Base-by-base conservation (phyloP, 73 alveolate species). In the Blepharisma japonicum region DNA sequence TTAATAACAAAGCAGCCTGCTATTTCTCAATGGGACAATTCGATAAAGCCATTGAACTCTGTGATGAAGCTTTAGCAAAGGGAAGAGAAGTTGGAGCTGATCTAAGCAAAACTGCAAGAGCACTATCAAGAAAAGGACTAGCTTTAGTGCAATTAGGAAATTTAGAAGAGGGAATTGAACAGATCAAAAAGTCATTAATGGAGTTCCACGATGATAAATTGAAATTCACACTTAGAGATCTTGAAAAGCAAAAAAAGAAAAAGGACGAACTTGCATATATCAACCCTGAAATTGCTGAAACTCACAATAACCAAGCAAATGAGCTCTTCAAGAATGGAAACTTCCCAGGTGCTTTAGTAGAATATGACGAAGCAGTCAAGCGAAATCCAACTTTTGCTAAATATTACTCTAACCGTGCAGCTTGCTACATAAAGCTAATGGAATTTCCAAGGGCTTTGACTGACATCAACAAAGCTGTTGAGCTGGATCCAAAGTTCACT, bases 201-300 rank as follows among this genome's bases (percentile, higher is more conserved):
- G 98, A 94, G 85, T 86, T 91, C 85, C 74, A 76, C 55, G 98
- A 91, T 68, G 55, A 48, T 55, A 68, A 88, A 20, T 85, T 89
- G 42, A 94, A 84, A 80, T 94, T 87, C 21, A 92, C 86, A 27
- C 79, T 88, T 55, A 89, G 83, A 81, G 89, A 93, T 71, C 93
- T 91, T 6, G 93, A 93, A 81, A 90, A 91, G 79, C 45, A 55
- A 39, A 91, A 95, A 83, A 83, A 91, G 76, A 89, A 89, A 55
- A 81, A 71, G 55, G 97, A 87, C 56, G 98, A 77, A 27, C 77
- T 38, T 51, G 88, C 90, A 7, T 94, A 91, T 74, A 80, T 94
- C 3, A 91, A 94, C 80, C 99, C 99, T 46, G 97, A 67, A 45
- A 78, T 66, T 61, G 98, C 96, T 38, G 99, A 95, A 85, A 93